Base-by-base conservation (phyloP, 192 early-diverging fungal species). In the Coemansia guatemalensis region DNA sequence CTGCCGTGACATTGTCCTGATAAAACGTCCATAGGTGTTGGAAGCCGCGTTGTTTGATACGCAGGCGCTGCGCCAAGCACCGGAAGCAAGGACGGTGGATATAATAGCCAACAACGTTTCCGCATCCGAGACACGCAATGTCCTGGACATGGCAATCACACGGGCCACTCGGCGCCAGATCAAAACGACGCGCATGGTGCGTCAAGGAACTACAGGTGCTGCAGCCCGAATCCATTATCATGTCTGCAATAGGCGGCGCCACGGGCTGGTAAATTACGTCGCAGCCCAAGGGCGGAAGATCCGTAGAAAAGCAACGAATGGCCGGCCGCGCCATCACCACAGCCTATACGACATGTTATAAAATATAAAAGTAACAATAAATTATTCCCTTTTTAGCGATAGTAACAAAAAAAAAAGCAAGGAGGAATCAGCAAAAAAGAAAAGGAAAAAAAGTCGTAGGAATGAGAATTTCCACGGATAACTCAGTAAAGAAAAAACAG, bases 21-120 rank as follows among this genome's bases (percentile, higher is more conserved):
- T 80, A 80, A 29, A 80, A 80, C 0, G 72, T 80, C 77, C 77
- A 80, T 62, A 80, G 64, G 24, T 80, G 77, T 65, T 80, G 77
- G 62, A 74, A 80, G 22, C 77, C 77, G 21, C 72, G 71, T 55
- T 74, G 72, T 55, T 74, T 80, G 48, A 80, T 80, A 8, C 72
- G 72, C 23, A 80, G 58, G n/a, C 77, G 68, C 65, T 80, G 73
- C 11, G 77, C 71, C 3, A 80, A 55, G 22, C 77, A 80, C 32
- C 68, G 77, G 50, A 80, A 80, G 51, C 77, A 80, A 12, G 77
- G 77, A 4, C 77, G 60, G 33, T 80, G 77, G 47, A 80, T 80
- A 20, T 80, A 80, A 58, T 80, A 80, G 25, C 77, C 72, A 18
- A 80, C 72, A 4, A 71, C 25, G 47, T 80, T 80, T 56, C 77